These are phyloP conservation scores for Rhodotorula sphaerocarpa DNA, from an alignment of 768 basidiomycete genomes.

Conservation along the genomic window DNA sequence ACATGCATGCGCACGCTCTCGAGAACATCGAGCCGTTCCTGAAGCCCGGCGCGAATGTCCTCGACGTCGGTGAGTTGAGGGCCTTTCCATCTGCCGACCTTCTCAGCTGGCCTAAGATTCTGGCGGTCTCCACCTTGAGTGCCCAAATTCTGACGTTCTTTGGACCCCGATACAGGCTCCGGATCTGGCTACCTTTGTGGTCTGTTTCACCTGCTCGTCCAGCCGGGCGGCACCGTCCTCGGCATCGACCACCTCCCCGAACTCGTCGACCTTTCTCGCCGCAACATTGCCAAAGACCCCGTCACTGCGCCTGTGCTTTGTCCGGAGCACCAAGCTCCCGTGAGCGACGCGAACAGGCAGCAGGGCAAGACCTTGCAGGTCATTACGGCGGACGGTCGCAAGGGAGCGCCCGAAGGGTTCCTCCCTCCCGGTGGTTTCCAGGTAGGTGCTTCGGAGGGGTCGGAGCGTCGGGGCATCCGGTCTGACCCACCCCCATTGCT, in stretches of 20 bases:
- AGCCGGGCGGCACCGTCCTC: constrained; percentile 49
- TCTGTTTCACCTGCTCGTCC: constrained; percentile 30
- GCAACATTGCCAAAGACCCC: constrained; percentile 6
- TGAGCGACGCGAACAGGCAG: constrained; percentile 45
- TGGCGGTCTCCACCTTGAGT: too few relatives aligned
- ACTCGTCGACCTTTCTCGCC: constrained; percentile 48
- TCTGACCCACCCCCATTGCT: constrained; percentile 40
- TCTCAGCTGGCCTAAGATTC: too few relatives aligned
- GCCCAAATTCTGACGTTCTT: too few relatives aligned
- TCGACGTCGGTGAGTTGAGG: constrained; percentile 58
- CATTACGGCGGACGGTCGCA: constrained; percentile 49
- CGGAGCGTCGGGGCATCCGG: constrained; percentile 2
- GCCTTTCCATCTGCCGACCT: too few relatives aligned
- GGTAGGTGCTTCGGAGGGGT: too few relatives aligned
- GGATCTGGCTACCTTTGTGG: constrained; percentile 30
- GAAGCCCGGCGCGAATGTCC: constrained; percentile 60
- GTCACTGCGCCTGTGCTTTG: neutral
- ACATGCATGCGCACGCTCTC: constrained; percentile 69
- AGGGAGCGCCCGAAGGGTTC: constrained; percentile 56
- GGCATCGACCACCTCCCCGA: constrained; percentile 86
- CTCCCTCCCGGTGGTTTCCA: constrained; percentile 54
- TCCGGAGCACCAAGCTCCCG: constrained; percentile 43
- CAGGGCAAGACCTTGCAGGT: constrained; percentile 41
- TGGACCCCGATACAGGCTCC: constrained; percentile 14
- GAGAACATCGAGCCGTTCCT: constrained; percentile 70